Conservation (phyloP, 1,284 basidiomycete species). For the Meira nashicola region DNA sequence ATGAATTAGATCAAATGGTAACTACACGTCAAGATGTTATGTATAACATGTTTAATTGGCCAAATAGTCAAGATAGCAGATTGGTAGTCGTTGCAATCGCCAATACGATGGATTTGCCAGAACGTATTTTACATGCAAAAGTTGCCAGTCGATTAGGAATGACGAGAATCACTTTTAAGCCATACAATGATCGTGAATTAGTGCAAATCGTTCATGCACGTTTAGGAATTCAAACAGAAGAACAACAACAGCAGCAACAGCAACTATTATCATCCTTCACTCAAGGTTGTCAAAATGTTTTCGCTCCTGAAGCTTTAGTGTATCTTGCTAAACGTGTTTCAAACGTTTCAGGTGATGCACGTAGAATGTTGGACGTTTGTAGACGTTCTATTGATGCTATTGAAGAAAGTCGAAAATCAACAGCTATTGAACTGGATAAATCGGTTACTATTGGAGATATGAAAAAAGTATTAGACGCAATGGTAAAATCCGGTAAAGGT, state of each 20-base stretch:
- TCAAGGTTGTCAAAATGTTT: constrained; percentile 61
- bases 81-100: constrained; percentile 94
- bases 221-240: constrained; percentile 55
- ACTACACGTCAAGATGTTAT: constrained; percentile 95
- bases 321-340: constrained; percentile 88
- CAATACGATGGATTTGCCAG: constrained; percentile 96
- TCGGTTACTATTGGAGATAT: constrained; percentile 71
- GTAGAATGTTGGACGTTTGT: constrained; percentile 88
- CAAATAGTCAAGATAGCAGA: constrained; percentile 75
- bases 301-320: constrained; percentile 69
- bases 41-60: constrained; percentile 99
- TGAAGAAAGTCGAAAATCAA: constrained; percentile 22
- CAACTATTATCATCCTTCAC: background rate
- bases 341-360: constrained; percentile 87
- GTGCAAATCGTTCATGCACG: constrained; percentile 81
- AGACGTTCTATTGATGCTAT: constrained; percentile 55
- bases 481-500: constrained; percentile 83
- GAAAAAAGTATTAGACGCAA: constrained; percentile 71
- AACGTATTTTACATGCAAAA: constrained; percentile 83
- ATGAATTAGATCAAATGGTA: constrained; percentile 93
- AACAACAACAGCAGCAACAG: background rate
- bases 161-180: constrained; percentile 87
- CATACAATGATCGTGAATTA: constrained; percentile 77
- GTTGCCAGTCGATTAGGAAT: constrained; percentile 92
- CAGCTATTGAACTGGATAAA: constrained; percentile 41